These are phyloP conservation scores for Pseudogymnoascus sp. DNA, from an alignment of 2,329 filamentous ascomycete genomes.

Conservation along the genomic window DNA sequence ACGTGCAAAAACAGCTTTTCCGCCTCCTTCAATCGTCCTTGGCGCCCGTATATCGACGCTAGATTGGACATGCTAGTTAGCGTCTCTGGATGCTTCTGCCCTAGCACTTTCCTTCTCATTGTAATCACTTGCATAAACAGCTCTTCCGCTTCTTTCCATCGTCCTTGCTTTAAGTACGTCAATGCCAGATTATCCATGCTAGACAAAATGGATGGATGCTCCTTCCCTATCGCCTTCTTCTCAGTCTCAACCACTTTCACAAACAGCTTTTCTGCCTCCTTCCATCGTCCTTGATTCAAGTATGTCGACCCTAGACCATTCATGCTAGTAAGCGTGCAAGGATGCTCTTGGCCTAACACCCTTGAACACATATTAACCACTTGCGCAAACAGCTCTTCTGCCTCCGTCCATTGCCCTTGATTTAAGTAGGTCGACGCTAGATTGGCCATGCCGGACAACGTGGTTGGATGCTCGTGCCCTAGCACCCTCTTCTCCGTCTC, in stretches of 20 bases:
- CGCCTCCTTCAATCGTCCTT: too few relatives aligned
- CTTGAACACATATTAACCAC: constrained; percentile 9
- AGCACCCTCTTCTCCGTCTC: too few relatives aligned
- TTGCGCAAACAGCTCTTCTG: constrained; percentile 16
- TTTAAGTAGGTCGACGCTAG: constrained; percentile 10
- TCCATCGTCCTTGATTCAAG: background rate
- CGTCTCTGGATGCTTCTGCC: too few relatives aligned
- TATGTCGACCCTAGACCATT: constrained; percentile 10
- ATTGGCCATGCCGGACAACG: constrained; percentile 16
- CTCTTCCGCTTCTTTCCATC: too few relatives aligned
- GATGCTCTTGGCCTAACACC: constrained; percentile 16
- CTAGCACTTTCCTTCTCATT: too few relatives aligned
- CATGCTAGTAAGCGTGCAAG: constrained; percentile 14
- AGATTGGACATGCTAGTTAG: too few relatives aligned
- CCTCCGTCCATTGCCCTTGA: constrained; percentile 17
- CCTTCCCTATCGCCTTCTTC: constrained; percentile 14
- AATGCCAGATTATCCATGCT: too few relatives aligned
- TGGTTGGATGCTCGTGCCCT: too few relatives aligned
- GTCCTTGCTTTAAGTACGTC: too few relatives aligned
- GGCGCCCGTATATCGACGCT: too few relatives aligned
- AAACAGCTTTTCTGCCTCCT: constrained; percentile 8
- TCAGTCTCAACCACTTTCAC: background rate
- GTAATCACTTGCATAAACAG: too few relatives aligned
- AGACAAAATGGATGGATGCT: constrained; percentile 8
- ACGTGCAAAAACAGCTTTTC: too few relatives aligned